Base-by-base conservation (phyloP, 768 basidiomycete species). In the Boletus reticuloceps region DNA sequence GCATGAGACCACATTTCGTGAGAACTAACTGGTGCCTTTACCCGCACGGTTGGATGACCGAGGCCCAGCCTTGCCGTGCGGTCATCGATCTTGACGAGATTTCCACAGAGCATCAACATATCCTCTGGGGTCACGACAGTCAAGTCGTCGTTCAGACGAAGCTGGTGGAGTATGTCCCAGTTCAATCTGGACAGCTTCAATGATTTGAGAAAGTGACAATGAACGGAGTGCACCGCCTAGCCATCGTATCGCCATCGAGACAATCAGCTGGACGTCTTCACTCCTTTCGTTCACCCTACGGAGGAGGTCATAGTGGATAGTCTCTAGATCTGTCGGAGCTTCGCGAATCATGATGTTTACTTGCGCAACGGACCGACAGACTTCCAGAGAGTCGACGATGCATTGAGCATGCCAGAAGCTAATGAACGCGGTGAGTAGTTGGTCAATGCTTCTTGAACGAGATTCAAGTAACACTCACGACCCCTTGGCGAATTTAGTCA, bases 331-430 rank as follows among this genome's bases (percentile, higher is more conserved):
- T 36, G 40, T 50, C 1, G 67, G 64, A 22, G 62, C 36, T 7
- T 58, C 50, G 5, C 36, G 17, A 37, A 69, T 55, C 55, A 62
- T 62, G n/a, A 0, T 4, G 47, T 67, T 62, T 14, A 69, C 62
- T 39, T 63, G 58, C 11, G 54, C 59, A 31, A 69, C 60, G 17
- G 65, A 67, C 42, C 60, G 65, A 50, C 67, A 68, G 22, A 55
- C 51, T 38, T 59, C 65, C 36, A 68, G 46, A 19, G 67, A 69
- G 53, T 68, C 67, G 13, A 68, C 36, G 13, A 64, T 9, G 44
- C 67, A 68, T 31, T 69, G 67, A n/a, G 64, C 67, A 34, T 60
- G 60, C 64, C 67, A 69, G 31, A 68, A 68, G 22, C 67, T 68
- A 34, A 45, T 14, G 20, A 17, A 20, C 32, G 11, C n/a, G 42